Evolutionary conservation across 257 asterid genomes (phyloP), one percentile per base, ranked within the genome.

Genomic region (Lycium ferocissimum): DNA sequence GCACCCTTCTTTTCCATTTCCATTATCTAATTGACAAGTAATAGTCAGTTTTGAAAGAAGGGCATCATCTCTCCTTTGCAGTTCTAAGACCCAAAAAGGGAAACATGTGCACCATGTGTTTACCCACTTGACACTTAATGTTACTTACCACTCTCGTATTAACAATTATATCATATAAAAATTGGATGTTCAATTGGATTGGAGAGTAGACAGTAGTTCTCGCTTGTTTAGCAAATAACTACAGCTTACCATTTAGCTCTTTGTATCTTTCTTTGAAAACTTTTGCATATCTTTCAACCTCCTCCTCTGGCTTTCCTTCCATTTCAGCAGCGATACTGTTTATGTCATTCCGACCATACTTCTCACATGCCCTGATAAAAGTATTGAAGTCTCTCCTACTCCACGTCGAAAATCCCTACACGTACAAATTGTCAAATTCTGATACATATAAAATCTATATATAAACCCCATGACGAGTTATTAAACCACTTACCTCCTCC

Each of bases 371-470:
- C 92, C 98, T 91, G 91, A 97, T 95, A 90, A 95, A 97, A 82
- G 97, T 83, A 85, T 91, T 95, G 91, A 97, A 97, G 89, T 97
- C 99, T 90, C 92, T 93, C 89, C 97, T 92, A 93, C 99, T 97
- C 99, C 99, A 97, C n/a, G 98, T 78, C 73, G 99, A 94, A 86
- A 97, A 97, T 57, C 99, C 99, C 99, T 97, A 80, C 72, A 89
- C 3, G 40, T 78, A 67, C 12, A 35, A 69, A 83, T 53, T 43
- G 9, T 26, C 65, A 51, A 15, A 66, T 47, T 18, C 59, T 63
- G 59, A 61, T 81, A 43, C 57, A 71, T 20, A 63, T 53, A 14
- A 40, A 51, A 61, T 13, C 18, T 75, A 80, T 6, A 2, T 6
- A 33, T 11, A 43, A 26, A 43, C 45, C 49, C 71, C 43, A 84